A percentile compares a stretch with the other conserved stretches of the same genome.
These are phyloP conservation scores for slime mould (Dictyostelium discoideum) DNA, from an alignment of 78 protist species.

Conservation along the genomic window DNA sequence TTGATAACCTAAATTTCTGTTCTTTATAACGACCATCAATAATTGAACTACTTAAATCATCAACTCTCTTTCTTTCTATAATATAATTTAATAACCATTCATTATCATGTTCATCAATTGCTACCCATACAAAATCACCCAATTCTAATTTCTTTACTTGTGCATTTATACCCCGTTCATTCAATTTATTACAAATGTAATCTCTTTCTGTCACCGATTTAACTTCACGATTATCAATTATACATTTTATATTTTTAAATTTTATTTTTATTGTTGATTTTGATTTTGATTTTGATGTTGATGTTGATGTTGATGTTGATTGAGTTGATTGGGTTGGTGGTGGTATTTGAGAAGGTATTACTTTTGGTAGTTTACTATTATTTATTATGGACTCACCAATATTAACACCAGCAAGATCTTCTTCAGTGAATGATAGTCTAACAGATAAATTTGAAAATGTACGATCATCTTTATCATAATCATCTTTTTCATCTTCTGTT, in stretches of 20 bases:
- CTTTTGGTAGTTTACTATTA: not conserved
- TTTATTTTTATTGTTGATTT: not conserved
- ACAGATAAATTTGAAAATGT: not conserved
- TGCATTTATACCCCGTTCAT: slow-evolving; percentile 5
- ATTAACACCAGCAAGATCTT: not conserved
- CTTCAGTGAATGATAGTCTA: slow-evolving; percentile 19
- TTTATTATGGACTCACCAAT: not conserved
- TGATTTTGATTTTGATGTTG: not conserved
- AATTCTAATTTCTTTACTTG: slow-evolving; percentile 39
- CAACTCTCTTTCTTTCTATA: slow-evolving; percentile 66
- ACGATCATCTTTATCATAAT: not conserved
- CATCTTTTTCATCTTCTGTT: not conserved
- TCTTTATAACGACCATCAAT: slow-evolving; percentile 82
- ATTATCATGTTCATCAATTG: not conserved
- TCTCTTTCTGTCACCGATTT: slow-evolving; percentile 53
- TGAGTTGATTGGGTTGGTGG: not conserved
- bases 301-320: not conserved
- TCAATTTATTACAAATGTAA: slow-evolving; percentile 23
- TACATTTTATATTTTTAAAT: slow-evolving; percentile 36
- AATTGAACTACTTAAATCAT: slow-evolving; percentile 66
- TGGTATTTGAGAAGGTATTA: not conserved
- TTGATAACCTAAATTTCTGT: slow-evolving; percentile 63
- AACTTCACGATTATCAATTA: slow-evolving; percentile 78
- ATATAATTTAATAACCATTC: slow-evolving; percentile 62
- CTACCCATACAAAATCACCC: slow-evolving; percentile 81